Percentiles rank a stretch among this genome's conserved stretches.
phyloP scores from a whole-genome alignment of 176 grass and related monocot genomes.

The Raddia guianensis region DNA sequence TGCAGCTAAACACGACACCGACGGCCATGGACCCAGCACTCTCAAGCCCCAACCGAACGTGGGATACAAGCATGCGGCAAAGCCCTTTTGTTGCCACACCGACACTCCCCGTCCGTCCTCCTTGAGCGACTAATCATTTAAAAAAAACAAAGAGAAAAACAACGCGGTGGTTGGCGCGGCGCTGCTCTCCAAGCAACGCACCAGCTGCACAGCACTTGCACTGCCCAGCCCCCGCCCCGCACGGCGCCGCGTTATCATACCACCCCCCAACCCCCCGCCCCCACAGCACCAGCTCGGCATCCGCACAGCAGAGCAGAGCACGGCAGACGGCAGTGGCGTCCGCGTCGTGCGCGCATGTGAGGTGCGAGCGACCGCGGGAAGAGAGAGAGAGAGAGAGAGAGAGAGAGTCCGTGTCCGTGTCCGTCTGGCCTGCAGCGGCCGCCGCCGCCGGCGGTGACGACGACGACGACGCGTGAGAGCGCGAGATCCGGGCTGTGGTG shows the following conservation, averaged over 20 bases:
- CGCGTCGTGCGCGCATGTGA: slow-evolving; percentile 14
- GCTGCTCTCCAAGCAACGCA: slow-evolving; percentile 34
- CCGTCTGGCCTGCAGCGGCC: background rate
- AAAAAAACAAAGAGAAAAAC: background rate
- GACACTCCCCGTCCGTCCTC: background rate
- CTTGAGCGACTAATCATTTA: too few species aligned
- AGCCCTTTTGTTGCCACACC: background rate
- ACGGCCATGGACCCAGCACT: too few species aligned
- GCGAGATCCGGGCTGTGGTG: background rate
- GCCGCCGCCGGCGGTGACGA: background rate
- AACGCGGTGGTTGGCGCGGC: slow-evolving; percentile 38
- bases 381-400: too few species aligned
- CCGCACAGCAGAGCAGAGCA: background rate
- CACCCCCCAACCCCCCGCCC: background rate
- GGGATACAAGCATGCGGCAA: background rate
- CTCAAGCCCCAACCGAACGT: too few species aligned
- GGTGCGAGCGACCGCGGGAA: background rate
- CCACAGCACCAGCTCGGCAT: slow-evolving; percentile 1
- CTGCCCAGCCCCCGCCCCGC: background rate
- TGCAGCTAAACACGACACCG: too few species aligned
- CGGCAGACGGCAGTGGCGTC: background rate
- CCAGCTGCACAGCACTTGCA: slow-evolving; percentile 22
- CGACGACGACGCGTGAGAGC: background rate
- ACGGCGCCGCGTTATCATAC: slow-evolving; percentile 31
- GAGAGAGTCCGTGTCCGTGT: background rate